Conservation (phyloP, 768 basidiomycete genomes). For the Cystofilobasidium macerans region DNA sequence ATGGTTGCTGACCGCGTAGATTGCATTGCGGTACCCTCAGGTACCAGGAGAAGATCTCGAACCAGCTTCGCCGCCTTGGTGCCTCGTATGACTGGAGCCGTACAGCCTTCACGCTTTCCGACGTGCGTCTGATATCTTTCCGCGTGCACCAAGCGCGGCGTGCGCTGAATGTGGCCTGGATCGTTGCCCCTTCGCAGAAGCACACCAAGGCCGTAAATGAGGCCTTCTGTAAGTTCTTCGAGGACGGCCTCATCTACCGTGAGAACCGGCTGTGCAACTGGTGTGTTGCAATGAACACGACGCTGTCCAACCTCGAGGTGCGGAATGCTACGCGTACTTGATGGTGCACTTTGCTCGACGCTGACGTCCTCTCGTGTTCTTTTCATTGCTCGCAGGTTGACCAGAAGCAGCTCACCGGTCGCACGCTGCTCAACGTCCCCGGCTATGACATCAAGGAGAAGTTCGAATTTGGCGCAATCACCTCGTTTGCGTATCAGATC, state of each 20-base stretch:
- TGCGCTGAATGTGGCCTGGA: too few species aligned
- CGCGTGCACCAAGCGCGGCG: not conserved
- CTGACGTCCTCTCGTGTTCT: not conserved
- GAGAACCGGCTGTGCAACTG: slow-evolving; percentile 96
- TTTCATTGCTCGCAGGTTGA: slow-evolving; percentile 54
- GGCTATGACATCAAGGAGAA: slow-evolving; percentile 91
- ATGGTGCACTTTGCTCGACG: not conserved
- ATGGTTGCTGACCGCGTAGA: not conserved
- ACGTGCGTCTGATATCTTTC: slow-evolving; percentile 50
- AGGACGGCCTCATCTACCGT: slow-evolving; percentile 84
- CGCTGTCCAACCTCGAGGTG: slow-evolving; percentile 93
- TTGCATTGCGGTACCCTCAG: slow-evolving; percentile 39
- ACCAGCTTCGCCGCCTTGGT: slow-evolving; percentile 75
- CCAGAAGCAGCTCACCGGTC: slow-evolving; percentile 73
- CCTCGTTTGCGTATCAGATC: slow-evolving; percentile 88
- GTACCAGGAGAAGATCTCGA: slow-evolving; percentile 85
- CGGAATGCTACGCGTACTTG: too few species aligned
- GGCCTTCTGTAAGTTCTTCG: slow-evolving; percentile 79
- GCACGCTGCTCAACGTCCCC: slow-evolving; percentile 76
- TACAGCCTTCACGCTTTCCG: slow-evolving; percentile 62
- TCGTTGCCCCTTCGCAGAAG: too few species aligned
- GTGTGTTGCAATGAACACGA: slow-evolving; percentile 93
- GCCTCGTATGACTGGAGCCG: slow-evolving; percentile 92
- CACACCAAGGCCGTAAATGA: slow-evolving; percentile 81
- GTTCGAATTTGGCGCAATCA: slow-evolving; percentile 93